phyloP scores from a whole-genome alignment of 495 filamentous ascomycete genomes.

The Neurospora sp. region DNA sequence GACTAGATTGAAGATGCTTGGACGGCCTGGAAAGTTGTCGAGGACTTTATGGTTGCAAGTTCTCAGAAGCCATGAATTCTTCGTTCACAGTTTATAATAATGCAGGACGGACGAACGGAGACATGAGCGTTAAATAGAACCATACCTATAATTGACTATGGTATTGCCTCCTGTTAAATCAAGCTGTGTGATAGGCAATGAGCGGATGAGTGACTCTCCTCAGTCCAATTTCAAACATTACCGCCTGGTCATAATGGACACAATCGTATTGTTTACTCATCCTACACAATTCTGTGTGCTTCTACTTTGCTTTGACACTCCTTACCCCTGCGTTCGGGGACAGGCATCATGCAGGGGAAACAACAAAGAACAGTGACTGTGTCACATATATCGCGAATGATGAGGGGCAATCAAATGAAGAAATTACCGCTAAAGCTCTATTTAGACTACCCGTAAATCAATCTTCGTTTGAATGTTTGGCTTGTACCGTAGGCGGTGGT shows the following conservation, averaged over 20 bases:
- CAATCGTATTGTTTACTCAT: background rate
- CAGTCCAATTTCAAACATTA: background rate
- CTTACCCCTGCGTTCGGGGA: background rate
- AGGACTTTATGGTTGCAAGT: background rate
- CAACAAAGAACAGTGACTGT: background rate
- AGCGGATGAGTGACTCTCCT: background rate
- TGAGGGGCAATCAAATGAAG: background rate
- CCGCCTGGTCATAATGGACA: background rate
- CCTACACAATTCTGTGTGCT: background rate
- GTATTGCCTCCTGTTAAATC: background rate
- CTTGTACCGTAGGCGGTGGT: constrained; percentile 10
- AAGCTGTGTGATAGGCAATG: background rate
- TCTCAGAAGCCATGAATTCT: background rate
- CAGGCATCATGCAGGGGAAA: background rate
- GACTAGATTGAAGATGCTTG: background rate
- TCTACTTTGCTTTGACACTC: background rate
- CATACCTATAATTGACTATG: background rate
- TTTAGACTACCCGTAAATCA: background rate
- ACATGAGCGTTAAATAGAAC: background rate
- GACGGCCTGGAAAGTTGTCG: background rate
- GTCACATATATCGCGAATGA: background rate
- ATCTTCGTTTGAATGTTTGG: background rate
- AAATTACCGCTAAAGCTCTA: background rate
- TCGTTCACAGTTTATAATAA: background rate
- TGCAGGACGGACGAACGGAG: background rate